Base-by-base conservation (phyloP, 495 filamentous ascomycete species). In the Penicillium maclennaniae region DNA sequence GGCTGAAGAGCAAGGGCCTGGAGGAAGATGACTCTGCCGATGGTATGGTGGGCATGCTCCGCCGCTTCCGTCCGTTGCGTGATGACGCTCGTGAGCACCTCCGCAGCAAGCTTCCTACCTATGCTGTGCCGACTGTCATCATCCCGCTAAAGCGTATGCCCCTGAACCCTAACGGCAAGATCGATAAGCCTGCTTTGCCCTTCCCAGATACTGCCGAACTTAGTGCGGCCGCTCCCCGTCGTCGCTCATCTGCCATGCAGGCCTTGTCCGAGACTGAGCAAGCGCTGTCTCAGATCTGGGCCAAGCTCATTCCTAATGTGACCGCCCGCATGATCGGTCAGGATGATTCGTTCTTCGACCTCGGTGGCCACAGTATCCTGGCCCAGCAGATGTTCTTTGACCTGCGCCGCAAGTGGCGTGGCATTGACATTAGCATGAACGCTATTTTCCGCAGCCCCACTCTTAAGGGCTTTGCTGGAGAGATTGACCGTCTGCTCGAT, bases 161-260 rank as follows among this genome's bases (percentile, higher is more conserved):
- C 0, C 75, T 97, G 25, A 97, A 96, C 70, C 92, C 92, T 14
- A 97, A 97, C 58, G 92, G 91, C 54, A 97, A 96, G 74, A 84
- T 95, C 42, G 93, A 98, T 65, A 90, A 87, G 70, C 90, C 90
- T 6, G 87, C 85, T 1, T 78, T 98, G 39, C 93, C 93, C 0
- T 97, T 95, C 81, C 93, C 93, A 0, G 88, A 92, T 66, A 84
- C 83, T 10, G 79, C 79, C 4, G 83, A 90, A 53, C 65, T 76
- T 43, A 69, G 62, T 54, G 65, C 69, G 5, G 71, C 65, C 23
- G 73, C 68, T 20, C 69, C 67, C 23, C 66, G 60, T 34, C 67
- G 69, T 43, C 67, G 61, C 53, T 69, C 71, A 0, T 73, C 71
- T 4, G 65, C 60, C 9, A 47, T 72, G 14, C 66, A 73, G 47